Evolutionary conservation across 345 rosid species (phyloP), one percentile per base, ranked within the genome.

Genomic region (Dipteronia dyeriana): DNA sequence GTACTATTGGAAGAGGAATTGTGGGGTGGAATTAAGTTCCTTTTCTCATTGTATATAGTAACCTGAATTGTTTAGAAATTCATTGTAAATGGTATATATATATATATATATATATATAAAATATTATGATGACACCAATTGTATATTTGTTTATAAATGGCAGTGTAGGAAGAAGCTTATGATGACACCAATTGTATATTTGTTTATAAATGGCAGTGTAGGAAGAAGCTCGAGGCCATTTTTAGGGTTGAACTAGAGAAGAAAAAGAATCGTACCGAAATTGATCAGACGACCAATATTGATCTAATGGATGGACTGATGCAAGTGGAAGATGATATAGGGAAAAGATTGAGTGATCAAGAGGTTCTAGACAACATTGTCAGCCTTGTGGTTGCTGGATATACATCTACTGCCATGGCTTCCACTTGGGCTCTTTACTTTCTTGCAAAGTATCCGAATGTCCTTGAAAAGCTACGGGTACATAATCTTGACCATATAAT

Each of bases 341-440:
- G 88, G 0, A 65, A 80, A 22, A 47, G 60, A 38, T 70, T 85
- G 64, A 85, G 82, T 26, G 86, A 86, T 26, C 70, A 79, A 64
- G 86, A 88, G 75, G 85, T 83, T 66, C 0, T 83, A 1, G 89
- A 83, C 62, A 83, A 85, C 79, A 85, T 85, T 45, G 76, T 80
- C 12, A 66, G 26, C 76, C 74, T 86, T 14, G 75, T 85, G 22
- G 0, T 82, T 43, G 87, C 19, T 5, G 86, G 86, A 1, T 83
- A 74, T 53, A 80, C 75, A 67, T 71, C 87, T 57, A 85, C 78
- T 23, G 1, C 87, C 1, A 22, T 83, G 19, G 75, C 82, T 4
- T 76, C 82, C 3, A 82, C 73, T 82, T 86, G 91, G 87, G 84
- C 85, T 20, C n/a, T 86, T 47, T 79, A 84, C 73, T 80, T 75